These are phyloP conservation scores for Hypoxylon sp. DNA, from an alignment of 2,329 filamentous ascomycete genomes.

Conservation along the genomic window DNA sequence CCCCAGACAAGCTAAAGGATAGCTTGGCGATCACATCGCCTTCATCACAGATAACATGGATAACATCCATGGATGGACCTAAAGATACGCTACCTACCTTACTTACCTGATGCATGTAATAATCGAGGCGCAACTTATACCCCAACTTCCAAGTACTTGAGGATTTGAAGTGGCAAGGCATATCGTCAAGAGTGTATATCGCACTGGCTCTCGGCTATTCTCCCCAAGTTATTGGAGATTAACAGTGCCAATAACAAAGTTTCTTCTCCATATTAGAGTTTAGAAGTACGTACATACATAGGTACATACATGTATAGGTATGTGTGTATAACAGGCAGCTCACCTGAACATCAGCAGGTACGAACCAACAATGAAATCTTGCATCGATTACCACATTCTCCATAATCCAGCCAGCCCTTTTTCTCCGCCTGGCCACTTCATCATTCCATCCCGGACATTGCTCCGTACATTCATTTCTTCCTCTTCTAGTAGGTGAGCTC, in stretches of 20 bases:
- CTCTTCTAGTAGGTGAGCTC: constrained; percentile 39
- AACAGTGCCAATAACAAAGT: constrained; percentile 10
- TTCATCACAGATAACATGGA: constrained; percentile 5
- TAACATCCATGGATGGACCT: not conserved
- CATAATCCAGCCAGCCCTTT: constrained; percentile 5
- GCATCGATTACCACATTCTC: constrained; percentile 19
- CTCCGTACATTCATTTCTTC: constrained; percentile 35
- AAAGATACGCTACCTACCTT: not conserved
- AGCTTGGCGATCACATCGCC: constrained; percentile 32
- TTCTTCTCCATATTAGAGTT: constrained; percentile 1
- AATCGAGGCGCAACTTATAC: constrained; percentile 27
- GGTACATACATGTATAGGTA: too few relatives aligned
- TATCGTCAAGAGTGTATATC: constrained; percentile 3
- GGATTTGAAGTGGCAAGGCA: constrained; percentile 2
- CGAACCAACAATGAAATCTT: constrained; percentile 9
- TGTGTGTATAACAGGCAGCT: constrained; percentile 2
- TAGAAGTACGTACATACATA: constrained; percentile 9
- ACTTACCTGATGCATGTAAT: constrained; percentile 23
- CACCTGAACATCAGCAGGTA: constrained; percentile 10
- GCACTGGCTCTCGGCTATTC: constrained; percentile 10
- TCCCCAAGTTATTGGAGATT: not conserved
- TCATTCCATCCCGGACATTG: constrained; percentile 26
- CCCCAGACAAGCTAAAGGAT: constrained; percentile 29
- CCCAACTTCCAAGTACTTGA: constrained; percentile 9
- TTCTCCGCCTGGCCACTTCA: constrained; percentile 15